Conservation (phyloP, 164 flowering plant species). For the Nymphaea colorata region DNA sequence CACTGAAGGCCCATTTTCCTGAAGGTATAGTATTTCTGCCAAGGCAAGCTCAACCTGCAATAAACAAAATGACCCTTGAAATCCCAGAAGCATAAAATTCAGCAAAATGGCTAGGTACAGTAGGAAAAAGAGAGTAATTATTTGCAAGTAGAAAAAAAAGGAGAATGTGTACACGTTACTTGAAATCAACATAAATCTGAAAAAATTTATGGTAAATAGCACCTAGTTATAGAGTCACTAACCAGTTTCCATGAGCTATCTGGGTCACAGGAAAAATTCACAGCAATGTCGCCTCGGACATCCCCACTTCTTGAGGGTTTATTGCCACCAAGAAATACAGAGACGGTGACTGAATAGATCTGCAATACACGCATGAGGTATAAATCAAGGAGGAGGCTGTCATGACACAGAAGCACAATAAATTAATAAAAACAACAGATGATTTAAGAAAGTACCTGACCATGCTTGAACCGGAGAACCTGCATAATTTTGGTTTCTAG, state of each 20-base stretch:
- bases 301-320: conserved; percentile 81
- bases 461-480: conserved; percentile 89
- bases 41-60: conserved; percentile 73
- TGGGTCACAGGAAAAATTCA: conserved; percentile 93
- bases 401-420: not conserved
- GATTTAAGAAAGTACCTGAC: conserved; percentile 45
- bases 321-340: conserved; percentile 94
- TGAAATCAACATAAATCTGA: no score
- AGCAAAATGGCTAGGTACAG: no score
- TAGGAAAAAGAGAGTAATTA: no score
- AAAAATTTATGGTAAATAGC: not conserved
- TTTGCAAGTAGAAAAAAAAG: no score
- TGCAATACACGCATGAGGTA: conserved; percentile 11
- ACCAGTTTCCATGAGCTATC: conserved; percentile 74
- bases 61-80: not conserved
- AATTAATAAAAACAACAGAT: conserved; percentile 1
- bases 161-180: no score
- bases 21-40: conserved; percentile 71
- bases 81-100: no score
- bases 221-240: conserved; percentile 5
- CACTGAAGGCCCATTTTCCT: conserved; percentile 76
- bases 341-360: conserved; percentile 87
- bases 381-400: not conserved
- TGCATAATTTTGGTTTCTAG: conserved; percentile 86
- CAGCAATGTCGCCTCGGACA: conserved; percentile 84